These are phyloP conservation scores for Stagonosporopsis cucurbitacearum DNA, from an alignment of 2,329 filamentous ascomycete genomes.

Conservation along the genomic window DNA sequence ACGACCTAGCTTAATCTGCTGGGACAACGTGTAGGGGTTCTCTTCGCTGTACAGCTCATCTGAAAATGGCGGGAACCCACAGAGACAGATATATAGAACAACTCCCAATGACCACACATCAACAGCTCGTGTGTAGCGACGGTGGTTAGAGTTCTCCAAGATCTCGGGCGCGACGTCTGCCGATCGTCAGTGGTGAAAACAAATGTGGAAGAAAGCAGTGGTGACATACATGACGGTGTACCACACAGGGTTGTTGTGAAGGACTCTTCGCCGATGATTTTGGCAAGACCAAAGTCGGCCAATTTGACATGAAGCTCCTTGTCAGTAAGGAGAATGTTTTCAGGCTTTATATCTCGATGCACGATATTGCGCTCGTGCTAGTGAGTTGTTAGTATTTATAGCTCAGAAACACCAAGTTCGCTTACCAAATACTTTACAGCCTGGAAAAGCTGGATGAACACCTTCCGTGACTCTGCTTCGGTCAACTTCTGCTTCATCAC, in stretches of 20 bases:
- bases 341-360: slow-evolving; percentile 96
- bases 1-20: slow-evolving; percentile 86
- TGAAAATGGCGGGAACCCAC: slow-evolving; percentile 95
- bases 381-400: slow-evolving; percentile 36
- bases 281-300: slow-evolving; percentile 94
- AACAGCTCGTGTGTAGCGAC: slow-evolving; percentile 92
- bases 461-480: slow-evolving; percentile 81
- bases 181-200: slow-evolving; percentile 28
- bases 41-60: slow-evolving; percentile 84
- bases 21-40: slow-evolving; percentile 83
- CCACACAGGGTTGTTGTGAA: slow-evolving; percentile 97
- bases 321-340: slow-evolving; percentile 91
- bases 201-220: neutral
- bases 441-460: slow-evolving; percentile 91
- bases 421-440: slow-evolving; percentile 93
- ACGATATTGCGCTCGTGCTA: slow-evolving; percentile 97
- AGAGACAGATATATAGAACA: slow-evolving; percentile 95
- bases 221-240: slow-evolving; percentile 77
- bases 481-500: slow-evolving; percentile 87
- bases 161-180: slow-evolving; percentile 92
- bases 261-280: slow-evolving; percentile 97
- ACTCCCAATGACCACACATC: slow-evolving; percentile 98
- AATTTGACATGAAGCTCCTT: slow-evolving; percentile 87
- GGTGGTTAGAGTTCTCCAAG: slow-evolving; percentile 77
- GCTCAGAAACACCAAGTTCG: slow-evolving; percentile 8